Evolutionary conservation across 768 basidiomycete genomes (phyloP).

Genomic region (Leucocoprinus birnbaumii): DNA sequence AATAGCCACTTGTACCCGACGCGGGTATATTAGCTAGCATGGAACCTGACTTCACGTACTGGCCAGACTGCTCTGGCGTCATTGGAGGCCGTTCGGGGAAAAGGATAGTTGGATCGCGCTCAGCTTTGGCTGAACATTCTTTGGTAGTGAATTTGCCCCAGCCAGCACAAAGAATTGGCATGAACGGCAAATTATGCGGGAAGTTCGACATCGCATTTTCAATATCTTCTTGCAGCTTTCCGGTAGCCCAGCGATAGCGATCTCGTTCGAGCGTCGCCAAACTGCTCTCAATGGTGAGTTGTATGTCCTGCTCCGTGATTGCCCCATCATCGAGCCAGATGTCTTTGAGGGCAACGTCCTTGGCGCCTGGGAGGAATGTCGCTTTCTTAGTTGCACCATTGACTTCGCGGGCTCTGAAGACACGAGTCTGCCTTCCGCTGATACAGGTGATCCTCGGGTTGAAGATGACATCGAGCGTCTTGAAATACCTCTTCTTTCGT

Average conservation of each 20-base stretch:
- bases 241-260: not conserved
- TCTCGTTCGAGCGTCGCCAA: slow-evolving; percentile 1
- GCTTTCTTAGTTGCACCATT: not conserved
- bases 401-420: slow-evolving; percentile 13
- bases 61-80: no score
- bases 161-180: not conserved
- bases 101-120: no score
- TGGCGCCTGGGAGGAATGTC: not conserved
- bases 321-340: slow-evolving; percentile 16
- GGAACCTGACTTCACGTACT: no score
- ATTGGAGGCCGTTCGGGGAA: no score
- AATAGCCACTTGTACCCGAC: no score
- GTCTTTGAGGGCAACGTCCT: slow-evolving; percentile 16
- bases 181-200: not conserved
- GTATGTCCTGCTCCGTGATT: slow-evolving; percentile 15
- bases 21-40: no score
- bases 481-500: not conserved
- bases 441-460: not conserved
- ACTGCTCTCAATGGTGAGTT: slow-evolving; percentile 11
- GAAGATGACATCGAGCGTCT: not conserved
- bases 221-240: not conserved
- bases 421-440: slow-evolving; percentile 11
- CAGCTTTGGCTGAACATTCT: no score
- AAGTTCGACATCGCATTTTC: not conserved
- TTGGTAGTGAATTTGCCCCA: not conserved